Evolutionary conservation across 768 basidiomycete species (phyloP), one percentile per base, ranked within the genome.

Genomic region (Collybiopsis confluens): DNA sequence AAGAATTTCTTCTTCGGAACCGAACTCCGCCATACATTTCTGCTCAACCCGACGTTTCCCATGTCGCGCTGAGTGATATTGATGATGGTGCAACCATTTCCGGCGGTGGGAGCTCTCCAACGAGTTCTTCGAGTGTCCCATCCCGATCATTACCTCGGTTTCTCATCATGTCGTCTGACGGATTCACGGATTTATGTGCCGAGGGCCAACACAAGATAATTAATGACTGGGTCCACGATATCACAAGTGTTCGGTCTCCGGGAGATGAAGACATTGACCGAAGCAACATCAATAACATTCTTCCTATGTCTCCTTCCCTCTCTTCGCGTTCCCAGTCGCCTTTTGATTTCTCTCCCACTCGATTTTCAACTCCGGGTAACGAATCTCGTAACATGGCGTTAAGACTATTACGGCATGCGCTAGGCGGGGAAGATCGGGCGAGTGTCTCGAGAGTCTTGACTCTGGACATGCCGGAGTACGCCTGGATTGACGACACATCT

Each of bases 401-500:
- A 43, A 72, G 78, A 48, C 62, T 87, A 23, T 71, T 87, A 30
- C 73, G 82, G 62, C 69, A 76, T 4, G 78, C 76, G 1, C 69
- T 87, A 9, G 83, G 83, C 47, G 82, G 85, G 23, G 77, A 78
- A 26, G 80, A 85, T 55, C 56, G 69, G 24, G 72, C 68, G 55
- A 67, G 70, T 35, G 80, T 85, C 38, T 85, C 83, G 35, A 74
- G 74, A 54, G 76, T 79, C 53, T 64, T 86, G 68, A 85, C 82
- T 30, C 65, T 86, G 61, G 81, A 87, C 60, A 76, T 84, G 78
- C 30, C 30, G 47, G 80, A 83, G 53, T 70, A 69, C 38, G 76
- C 80, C 16, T 87, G 85, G 84, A 73, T 87, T 56, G 85, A 87
- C 57, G 85, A 87, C 64, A 81, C 85, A 8, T 73, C 83, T 8